Conservation (phyloP, 192 early-diverging fungal genomes). For the Mortierella hygrophila region DNA sequence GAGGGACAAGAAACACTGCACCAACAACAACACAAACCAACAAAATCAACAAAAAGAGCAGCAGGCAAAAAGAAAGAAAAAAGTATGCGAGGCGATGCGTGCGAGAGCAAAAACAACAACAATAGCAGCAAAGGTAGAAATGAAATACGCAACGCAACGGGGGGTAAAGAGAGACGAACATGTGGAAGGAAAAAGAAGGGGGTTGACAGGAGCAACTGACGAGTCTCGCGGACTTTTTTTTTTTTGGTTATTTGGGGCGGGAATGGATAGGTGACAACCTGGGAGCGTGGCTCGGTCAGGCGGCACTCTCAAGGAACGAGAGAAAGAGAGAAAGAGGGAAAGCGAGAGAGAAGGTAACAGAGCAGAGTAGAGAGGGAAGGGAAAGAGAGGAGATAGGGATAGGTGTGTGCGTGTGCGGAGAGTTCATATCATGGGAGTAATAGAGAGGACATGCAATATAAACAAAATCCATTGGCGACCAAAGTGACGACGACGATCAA, state of each 20-base stretch:
- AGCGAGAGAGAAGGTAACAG: background rate
- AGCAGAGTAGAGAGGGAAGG: background rate
- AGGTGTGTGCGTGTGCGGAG: background rate
- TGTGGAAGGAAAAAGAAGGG: conserved; percentile 17
- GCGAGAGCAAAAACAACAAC: background rate
- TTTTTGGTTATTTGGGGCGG: background rate
- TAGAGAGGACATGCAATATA: background rate
- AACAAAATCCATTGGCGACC: background rate
- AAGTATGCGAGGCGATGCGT: conserved; percentile 5
- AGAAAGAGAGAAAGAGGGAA: background rate
- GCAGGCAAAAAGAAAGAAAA: background rate
- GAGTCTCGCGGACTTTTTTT: background rate
- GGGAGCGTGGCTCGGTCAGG: conserved; percentile 25
- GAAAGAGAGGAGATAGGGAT: background rate
- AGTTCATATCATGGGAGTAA: conserved; percentile 9
- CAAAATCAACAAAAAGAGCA: conserved; percentile 5
- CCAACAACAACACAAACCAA: conserved; percentile 2
- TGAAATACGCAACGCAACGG: conserved; percentile 11
- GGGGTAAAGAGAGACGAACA: conserved; percentile 9
- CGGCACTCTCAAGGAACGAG: background rate
- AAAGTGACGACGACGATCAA: background rate
- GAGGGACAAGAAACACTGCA: background rate
- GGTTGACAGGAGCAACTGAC: conserved; percentile 28
- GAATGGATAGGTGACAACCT: background rate
- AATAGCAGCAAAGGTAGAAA: background rate